Evolutionary conservation across 352 stramenopile genomes (phyloP).

Genomic region (Pythium pyrilobum): DNA sequence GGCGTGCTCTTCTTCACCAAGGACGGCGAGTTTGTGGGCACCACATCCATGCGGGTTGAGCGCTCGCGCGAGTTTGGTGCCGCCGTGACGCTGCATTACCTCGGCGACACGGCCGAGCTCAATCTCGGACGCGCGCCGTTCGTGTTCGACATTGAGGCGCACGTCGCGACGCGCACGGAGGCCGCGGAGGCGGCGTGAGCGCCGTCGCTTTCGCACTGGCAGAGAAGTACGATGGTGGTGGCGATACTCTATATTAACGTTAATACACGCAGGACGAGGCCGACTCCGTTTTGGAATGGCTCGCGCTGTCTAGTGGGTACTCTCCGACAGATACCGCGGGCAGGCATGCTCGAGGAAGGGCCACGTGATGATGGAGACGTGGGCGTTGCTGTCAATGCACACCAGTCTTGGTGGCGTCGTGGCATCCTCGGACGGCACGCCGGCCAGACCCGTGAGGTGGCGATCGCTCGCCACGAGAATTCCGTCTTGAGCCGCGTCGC

Average conservation of each 20-base stretch:
- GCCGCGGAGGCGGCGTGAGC: background rate
- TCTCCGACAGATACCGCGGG: background rate
- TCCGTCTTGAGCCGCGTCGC: background rate
- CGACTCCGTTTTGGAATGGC: too few species aligned
- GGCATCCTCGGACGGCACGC: background rate
- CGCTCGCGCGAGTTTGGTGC: conserved; percentile 10
- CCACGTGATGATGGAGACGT: conserved; percentile 34
- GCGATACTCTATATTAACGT: background rate
- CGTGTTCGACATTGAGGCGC: conserved; percentile 27
- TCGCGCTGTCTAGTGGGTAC: background rate
- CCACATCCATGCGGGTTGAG: conserved; percentile 5
- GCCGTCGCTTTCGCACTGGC: background rate
- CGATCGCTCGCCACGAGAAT: background rate
- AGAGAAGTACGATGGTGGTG: background rate
- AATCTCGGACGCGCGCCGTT: conserved; percentile 29
- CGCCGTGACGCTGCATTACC: conserved; percentile 30
- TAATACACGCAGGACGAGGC: too few species aligned
- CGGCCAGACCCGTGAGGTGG: conserved; percentile 14
- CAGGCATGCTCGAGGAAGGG: conserved; percentile 33
- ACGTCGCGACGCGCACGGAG: background rate
- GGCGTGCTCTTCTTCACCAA: conserved; percentile 31
- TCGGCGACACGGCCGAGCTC: conserved; percentile 28
- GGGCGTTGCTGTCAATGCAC: conserved; percentile 38
- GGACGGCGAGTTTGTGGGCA: conserved; percentile 25
- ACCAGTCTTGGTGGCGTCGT: conserved; percentile 20